Base-by-base conservation (phyloP, 371 early-diverging fungal genomes). In the Parasitella parasitica region DNA sequence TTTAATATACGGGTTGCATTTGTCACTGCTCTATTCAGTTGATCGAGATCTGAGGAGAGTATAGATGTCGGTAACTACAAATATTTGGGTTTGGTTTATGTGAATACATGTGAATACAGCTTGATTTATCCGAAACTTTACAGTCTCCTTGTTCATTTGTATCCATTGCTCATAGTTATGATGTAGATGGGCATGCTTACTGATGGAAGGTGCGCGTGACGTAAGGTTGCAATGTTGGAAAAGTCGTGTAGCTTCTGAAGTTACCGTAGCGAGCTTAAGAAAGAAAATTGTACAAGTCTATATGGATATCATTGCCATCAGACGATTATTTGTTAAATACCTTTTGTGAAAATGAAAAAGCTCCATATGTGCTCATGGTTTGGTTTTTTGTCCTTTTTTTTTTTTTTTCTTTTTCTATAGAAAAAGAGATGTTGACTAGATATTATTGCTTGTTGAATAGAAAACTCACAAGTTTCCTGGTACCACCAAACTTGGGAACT, bases 331-430 rank as follows among this genome's bases (percentile, higher is more conserved):
- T 13, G 24, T 18, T 15, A 49, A 36, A 34, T 61, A 69, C 70
- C 70, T 61, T 64, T 49, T 69, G 64, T 50, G 64, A 41, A 46
- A 69, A 57, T 13, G 54, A 61, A 54, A 61, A 54, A 57, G 64
- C 58, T 57, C 65, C 65, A 61, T 61, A 35, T 24, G 46, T 34
- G 30, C 65, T 69, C 70, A 69, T 61, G 26, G 32, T 32, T n/a
- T n/a, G n/a, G n/a, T n/a, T n/a, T n/a, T n/a, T n/a, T n/a, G n/a
- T n/a, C n/a, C n/a, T n/a, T n/a, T n/a, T n/a, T n/a, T n/a, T n/a
- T n/a, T n/a, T n/a, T n/a, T n/a, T n/a, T n/a, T n/a, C n/a, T n/a
- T n/a, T n/a, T n/a, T n/a, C n/a, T n/a, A n/a, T n/a, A n/a, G n/a
- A n/a, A 50, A 54, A 27, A 30, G 30, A 22, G 15, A 15, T 16